phyloP scores from a whole-genome alignment of 371 early-diverging fungal species.

The Nematocida minor region DNA sequence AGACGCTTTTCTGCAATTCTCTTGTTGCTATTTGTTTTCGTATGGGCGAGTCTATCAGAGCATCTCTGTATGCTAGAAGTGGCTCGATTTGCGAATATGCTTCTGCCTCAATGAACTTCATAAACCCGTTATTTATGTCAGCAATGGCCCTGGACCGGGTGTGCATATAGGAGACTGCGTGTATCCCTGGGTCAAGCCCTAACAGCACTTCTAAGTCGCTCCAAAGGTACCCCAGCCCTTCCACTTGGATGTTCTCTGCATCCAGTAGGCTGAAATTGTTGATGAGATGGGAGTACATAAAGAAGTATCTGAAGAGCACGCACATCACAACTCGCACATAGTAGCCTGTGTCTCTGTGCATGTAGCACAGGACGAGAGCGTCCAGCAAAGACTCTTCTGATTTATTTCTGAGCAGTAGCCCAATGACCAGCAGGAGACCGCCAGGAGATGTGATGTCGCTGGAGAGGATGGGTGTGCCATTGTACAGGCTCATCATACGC shows the following conservation, averaged over 20 bases:
- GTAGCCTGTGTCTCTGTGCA: neutral
- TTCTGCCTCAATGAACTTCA: neutral
- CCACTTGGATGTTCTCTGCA: slow-evolving; percentile 12
- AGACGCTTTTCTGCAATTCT: neutral
- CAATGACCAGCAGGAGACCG: slow-evolving; percentile 17
- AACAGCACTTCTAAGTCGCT: slow-evolving; percentile 20
- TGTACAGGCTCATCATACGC: no score
- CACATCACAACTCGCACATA: slow-evolving; percentile 2
- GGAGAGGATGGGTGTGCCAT: neutral
- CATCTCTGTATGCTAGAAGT: slow-evolving; percentile 1
- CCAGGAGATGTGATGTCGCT: no score
- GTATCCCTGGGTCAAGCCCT: neutral
- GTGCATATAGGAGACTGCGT: neutral
- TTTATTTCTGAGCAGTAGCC: neutral
- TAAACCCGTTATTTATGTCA: neutral
- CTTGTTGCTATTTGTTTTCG: neutral
- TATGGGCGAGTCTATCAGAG: slow-evolving; percentile 10
- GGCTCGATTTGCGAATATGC: neutral
- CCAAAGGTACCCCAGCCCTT: slow-evolving; percentile 26
- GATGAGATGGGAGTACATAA: neutral
- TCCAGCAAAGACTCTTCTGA: neutral
- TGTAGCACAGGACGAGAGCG: neutral
- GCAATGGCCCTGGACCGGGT: neutral
- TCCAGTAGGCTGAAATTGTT: neutral
- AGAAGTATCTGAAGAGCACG: slow-evolving; percentile 34